Base-by-base conservation (phyloP, 768 basidiomycete species). In the Amanita subjunquillea region DNA sequence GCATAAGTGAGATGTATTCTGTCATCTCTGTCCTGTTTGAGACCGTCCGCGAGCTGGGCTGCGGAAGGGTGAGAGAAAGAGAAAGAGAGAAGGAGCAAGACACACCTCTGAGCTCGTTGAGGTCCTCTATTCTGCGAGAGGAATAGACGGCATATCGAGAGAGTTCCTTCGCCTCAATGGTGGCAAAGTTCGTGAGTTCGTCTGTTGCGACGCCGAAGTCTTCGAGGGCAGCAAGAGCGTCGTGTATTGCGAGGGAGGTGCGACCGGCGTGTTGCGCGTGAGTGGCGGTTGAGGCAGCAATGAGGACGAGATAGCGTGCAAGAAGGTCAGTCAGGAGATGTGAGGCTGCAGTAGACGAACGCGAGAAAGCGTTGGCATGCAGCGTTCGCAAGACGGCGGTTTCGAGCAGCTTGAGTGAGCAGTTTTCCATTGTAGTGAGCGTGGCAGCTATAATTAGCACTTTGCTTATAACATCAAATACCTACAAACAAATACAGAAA, bases 191-290 rank as follows among this genome's bases (percentile, higher is more conserved):
- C 23, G 62, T 67, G 50, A 92, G 68, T 63, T 92, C 90, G 6
- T 85, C 78, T 22, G 87, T 53, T 40, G 72, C 76, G 1, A 87
- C 74, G 15, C 90, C 90, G 13, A 91, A 70, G 50, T 91, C 88
- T n/a, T 79, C 79, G 27, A 92, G 69, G 8, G 84, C 87, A 10
- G 71, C 70, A 2, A 82, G 59, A 5, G 80, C 79, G 65, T 92
- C 90, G 50, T 72, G 69, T 0, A 75, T 67, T 13, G 76, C 77
- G 17, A 88, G 62, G 22, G 67, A 68, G 2, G 74, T 72, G 45
- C 90, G 68, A n/a, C 86, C 88, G 1, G 87, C 76, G 59, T 87
- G 85, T 54, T 85, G 77, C 1, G 88, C 82, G 60, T 86, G 87
- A 60, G 78, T 80, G 20, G 82, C 82, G 60, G 82, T 83, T 6